Percentiles rank a stretch among this genome's conserved stretches.
Evolutionary conservation across 305 asterid genomes (phyloP).

Genomic region (Striga hermonthica): DNA sequence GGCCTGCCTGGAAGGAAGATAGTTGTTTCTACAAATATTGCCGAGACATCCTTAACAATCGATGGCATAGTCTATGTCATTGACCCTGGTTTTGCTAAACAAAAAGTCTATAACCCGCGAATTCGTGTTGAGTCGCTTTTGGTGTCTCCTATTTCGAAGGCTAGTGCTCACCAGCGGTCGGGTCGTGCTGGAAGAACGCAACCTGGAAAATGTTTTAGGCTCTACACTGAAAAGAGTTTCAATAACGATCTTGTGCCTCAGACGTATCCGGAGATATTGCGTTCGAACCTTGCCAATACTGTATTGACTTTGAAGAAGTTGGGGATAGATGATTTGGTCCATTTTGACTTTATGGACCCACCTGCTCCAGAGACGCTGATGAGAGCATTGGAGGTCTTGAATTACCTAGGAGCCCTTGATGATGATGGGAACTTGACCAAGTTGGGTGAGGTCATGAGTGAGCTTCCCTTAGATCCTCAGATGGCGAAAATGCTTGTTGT

Average conservation of each 20-base stretch:
- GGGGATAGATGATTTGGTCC: slow-evolving; percentile 87
- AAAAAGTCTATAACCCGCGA: slow-evolving; percentile 87
- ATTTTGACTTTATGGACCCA: slow-evolving; percentile 98
- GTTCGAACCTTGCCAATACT: slow-evolving; percentile 87
- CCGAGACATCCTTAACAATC: slow-evolving; percentile 94
- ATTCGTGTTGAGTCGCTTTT: slow-evolving; percentile 88
- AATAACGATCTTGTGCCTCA: slow-evolving; percentile 87
- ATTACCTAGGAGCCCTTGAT: slow-evolving; percentile 89
- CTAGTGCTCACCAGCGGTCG: slow-evolving; percentile 96
- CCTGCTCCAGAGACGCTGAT: slow-evolving; percentile 96
- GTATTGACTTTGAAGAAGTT: slow-evolving; percentile 87
- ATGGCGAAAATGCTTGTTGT: slow-evolving; percentile 97
- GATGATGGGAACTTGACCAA: slow-evolving; percentile 92
- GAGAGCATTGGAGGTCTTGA: slow-evolving; percentile 94
- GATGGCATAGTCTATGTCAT: slow-evolving; percentile 97
- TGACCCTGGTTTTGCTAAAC: slow-evolving; percentile 95
- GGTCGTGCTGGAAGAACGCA: slow-evolving; percentile 99
- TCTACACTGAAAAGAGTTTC: slow-evolving; percentile 85
- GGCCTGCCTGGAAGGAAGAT: slow-evolving; percentile 97
- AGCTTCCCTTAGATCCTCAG: slow-evolving; percentile 95
- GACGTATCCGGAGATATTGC: slow-evolving; percentile 87
- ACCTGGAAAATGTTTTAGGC: slow-evolving; percentile 96
- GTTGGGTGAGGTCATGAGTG: slow-evolving; percentile 93
- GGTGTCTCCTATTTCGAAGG: slow-evolving; percentile 99
- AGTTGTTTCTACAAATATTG: slow-evolving; percentile 92